Evolutionary conservation across 140 eudicot genomes (phyloP), one percentile per base, ranked within the genome.

Genomic region (Oenanthe javanica): DNA sequence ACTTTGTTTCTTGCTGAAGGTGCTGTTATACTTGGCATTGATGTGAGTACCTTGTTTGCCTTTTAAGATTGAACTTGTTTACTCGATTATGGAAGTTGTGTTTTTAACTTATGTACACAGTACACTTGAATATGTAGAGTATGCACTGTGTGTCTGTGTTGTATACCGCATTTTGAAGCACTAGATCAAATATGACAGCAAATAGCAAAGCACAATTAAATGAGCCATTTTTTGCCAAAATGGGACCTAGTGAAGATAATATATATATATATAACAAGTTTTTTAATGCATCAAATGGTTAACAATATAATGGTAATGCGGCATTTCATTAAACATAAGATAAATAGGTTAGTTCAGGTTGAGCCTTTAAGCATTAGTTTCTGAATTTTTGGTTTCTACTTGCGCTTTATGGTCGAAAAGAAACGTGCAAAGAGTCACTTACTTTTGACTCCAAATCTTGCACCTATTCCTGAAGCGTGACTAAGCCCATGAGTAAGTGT

Each of bases 21-120:
- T 77, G 93, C 98, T 84, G 96, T 91, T 85, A 93, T 96, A 54
- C 98, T 96, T 82, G 99, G 97, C 49, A 63, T 89, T 54, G 93
- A 96, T 89, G 99, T 93, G 74, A 92, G 94, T 92, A 11, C 50
- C 59, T 38, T 78, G 38, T n/a, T 18, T 4, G 15, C 5, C 6
- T 78, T 23, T 50, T 2, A 13, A 25, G 69, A 61, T 61, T 25
- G 36, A n/a, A n/a, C 36, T 61, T n/a, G 36, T 36, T 61, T n/a
- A 2, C 69, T n/a, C 2, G 21, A 27, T 27, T 66, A 9, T 2
- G n/a, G 38, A 5, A 66, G 11, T 67, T 67, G 19, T 4, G 1
- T 21, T 10, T 67, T 67, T 67, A 25, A 15, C 12, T 11, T 14
- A 11, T 25, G 6, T 61, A 0, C 31, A 23, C 13, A 1, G 2